phyloP scores from a whole-genome alignment of 2,329 filamentous ascomycete species.

The Didymella pomorum region DNA sequence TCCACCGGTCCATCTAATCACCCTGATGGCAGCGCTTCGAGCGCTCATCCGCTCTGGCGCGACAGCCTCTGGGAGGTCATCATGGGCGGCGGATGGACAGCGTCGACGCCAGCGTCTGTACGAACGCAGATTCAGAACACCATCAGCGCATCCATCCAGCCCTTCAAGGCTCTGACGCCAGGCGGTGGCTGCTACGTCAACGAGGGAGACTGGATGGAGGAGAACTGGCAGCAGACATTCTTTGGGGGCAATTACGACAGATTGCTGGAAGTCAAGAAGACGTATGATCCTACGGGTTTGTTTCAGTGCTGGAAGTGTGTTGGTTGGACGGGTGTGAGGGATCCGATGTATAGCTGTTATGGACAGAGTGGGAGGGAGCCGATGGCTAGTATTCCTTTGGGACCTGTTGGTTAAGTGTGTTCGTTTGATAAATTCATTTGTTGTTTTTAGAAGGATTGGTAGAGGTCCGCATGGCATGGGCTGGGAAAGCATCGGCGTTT shows the following conservation, averaged over 20 bases:
- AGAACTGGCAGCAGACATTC: conserved; percentile 47
- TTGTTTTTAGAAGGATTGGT: not conserved
- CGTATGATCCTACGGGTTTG: conserved; percentile 42
- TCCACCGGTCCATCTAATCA: conserved; percentile 46
- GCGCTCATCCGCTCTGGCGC: conserved; percentile 45
- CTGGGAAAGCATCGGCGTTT: not conserved
- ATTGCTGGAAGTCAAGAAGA: conserved; percentile 39
- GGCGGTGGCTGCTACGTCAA: conserved; percentile 50
- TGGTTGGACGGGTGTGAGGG: conserved; percentile 46
- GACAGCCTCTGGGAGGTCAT: conserved; percentile 47
- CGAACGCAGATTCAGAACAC: conserved; percentile 42
- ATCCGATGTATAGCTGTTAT: conserved; percentile 46
- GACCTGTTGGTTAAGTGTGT: not conserved
- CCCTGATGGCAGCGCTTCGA: conserved; percentile 42
- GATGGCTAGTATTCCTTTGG: conserved; percentile 33
- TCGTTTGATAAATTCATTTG: too few species aligned
- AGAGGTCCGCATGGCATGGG: not conserved
- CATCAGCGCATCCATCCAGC: conserved; percentile 41
- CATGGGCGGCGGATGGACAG: conserved; percentile 45
- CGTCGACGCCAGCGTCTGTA: conserved; percentile 21
- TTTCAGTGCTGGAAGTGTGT: conserved; percentile 52
- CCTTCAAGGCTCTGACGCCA: conserved; percentile 45
- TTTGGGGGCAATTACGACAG: conserved; percentile 44
- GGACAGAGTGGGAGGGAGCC: conserved; percentile 32
- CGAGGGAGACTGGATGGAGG: conserved; percentile 48